Conservation (phyloP, 2,329 filamentous ascomycete genomes). For the Cytospora piceae region DNA sequence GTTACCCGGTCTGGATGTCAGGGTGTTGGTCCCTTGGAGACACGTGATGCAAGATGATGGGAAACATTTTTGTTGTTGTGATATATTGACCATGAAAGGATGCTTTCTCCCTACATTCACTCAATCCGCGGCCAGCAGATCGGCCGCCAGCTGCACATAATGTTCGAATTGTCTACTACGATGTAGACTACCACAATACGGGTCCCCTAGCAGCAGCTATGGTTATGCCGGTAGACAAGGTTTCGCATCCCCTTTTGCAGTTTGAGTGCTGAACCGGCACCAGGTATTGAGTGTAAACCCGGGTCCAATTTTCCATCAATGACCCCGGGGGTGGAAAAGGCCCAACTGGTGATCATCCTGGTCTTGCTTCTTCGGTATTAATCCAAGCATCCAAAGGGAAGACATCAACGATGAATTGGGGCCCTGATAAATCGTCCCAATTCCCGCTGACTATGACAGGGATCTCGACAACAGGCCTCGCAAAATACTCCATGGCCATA, state of each 20-base stretch:
- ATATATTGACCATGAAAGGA: background rate
- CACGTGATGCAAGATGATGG: slow-evolving; percentile 11
- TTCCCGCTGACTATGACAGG: slow-evolving; percentile 4
- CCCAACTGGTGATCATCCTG: background rate
- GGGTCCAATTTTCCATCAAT: background rate
- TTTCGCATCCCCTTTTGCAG: background rate
- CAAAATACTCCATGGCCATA: background rate
- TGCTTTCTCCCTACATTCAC: background rate
- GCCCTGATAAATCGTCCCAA: slow-evolving; percentile 10
- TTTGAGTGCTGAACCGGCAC: background rate
- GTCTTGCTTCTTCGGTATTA: background rate
- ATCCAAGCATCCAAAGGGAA: background rate
- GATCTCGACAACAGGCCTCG: background rate
- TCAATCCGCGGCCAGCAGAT: background rate
- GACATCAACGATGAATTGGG: slow-evolving; percentile 9
- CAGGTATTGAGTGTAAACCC: background rate
- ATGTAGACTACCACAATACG: background rate
- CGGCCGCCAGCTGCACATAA: background rate
- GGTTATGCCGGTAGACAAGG: background rate
- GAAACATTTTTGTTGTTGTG: slow-evolving; percentile 1
- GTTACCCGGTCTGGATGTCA: slow-evolving; percentile 1
- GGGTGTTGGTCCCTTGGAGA: slow-evolving; percentile 1
- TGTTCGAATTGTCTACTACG: background rate
- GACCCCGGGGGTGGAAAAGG: background rate
- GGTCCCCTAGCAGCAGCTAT: background rate